Conservation (phyloP, 2,329 filamentous ascomycete species). For the Mycosphaerelloides madeirae region DNA sequence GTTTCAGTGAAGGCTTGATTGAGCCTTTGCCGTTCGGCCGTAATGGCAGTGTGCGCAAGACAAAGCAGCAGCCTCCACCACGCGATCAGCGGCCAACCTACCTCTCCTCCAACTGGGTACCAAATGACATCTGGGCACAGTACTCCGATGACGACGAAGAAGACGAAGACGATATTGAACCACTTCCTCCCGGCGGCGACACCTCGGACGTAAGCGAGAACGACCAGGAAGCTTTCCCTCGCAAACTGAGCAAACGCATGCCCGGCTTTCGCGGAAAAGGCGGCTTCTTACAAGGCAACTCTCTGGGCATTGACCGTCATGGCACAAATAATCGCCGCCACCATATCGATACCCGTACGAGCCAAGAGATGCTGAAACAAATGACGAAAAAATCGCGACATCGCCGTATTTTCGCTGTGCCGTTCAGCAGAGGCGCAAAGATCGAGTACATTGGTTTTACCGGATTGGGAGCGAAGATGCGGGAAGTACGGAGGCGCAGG, state of each 20-base stretch:
- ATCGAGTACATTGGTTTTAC: slow-evolving; percentile 50
- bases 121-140: slow-evolving; percentile 60
- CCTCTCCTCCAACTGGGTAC: slow-evolving; percentile 59
- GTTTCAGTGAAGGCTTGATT: slow-evolving; percentile 44
- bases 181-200: slow-evolving; percentile 43
- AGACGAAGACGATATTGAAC: slow-evolving; percentile 28
- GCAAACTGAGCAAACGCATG: slow-evolving; percentile 31
- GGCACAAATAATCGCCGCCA: slow-evolving; percentile 41
- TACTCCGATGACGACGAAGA: slow-evolving; percentile 36
- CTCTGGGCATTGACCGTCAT: slow-evolving; percentile 50
- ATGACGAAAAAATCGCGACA: slow-evolving; percentile 10
- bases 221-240: slow-evolving; percentile 19
- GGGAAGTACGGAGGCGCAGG: slow-evolving; percentile 39
- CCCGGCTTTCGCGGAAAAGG: slow-evolving; percentile 39
- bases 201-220: slow-evolving; percentile 37
- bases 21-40: slow-evolving; percentile 37
- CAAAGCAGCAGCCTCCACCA: slow-evolving; percentile 22
- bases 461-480: slow-evolving; percentile 46
- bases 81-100: slow-evolving; percentile 30
- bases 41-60: slow-evolving; percentile 14
- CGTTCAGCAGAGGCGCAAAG: slow-evolving; percentile 35
- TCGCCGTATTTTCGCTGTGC: slow-evolving; percentile 18
- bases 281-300: slow-evolving; percentile 52
- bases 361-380: slow-evolving; percentile 20
- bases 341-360: slow-evolving; percentile 31